A percentile compares a stretch with the other conserved stretches of the same genome.
Conservation (phyloP, 1,139 yeast species). For the Entelexis sorbosivorans region DNA sequence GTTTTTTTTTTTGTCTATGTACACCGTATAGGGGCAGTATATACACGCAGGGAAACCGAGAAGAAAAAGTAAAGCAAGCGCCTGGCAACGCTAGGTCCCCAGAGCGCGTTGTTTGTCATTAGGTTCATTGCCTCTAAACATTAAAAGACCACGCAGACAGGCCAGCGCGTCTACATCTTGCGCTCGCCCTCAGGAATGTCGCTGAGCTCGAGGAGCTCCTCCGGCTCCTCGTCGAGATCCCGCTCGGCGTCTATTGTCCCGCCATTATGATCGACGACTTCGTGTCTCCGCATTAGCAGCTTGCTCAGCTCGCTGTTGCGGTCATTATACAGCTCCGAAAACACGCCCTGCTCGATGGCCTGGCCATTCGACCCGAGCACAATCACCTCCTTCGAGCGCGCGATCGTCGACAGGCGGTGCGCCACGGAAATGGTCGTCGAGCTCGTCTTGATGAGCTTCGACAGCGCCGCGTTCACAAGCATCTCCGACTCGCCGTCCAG, state of each 20-base stretch:
- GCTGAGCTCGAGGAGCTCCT: slow-evolving; percentile 5
- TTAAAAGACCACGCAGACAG: not conserved
- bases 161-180: slow-evolving; percentile 1
- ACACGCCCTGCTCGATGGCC: slow-evolving; percentile 78
- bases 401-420: slow-evolving; percentile 79
- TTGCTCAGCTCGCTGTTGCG: slow-evolving; percentile 59
- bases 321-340: slow-evolving; percentile 49
- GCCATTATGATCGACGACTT: slow-evolving; percentile 13
- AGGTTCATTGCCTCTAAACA: slow-evolving; percentile 1
- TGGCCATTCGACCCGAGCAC: slow-evolving; percentile 67
- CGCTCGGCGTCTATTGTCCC: slow-evolving; percentile 18
- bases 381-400: slow-evolving; percentile 68
- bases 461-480: slow-evolving; percentile 57
- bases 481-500: slow-evolving; percentile 80
- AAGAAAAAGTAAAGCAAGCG: too few relatives aligned
- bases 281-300: slow-evolving; percentile 36
- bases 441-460: slow-evolving; percentile 48
- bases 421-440: slow-evolving; percentile 86
- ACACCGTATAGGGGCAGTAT: not conserved
- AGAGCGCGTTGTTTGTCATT: slow-evolving; percentile 2
- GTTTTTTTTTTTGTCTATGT: not conserved
- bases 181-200: slow-evolving; percentile 20
- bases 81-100: too few relatives aligned
- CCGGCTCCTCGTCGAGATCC: slow-evolving; percentile 20
- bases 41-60: too few relatives aligned